Evolutionary conservation across 768 basidiomycete species (phyloP), one percentile per base, ranked within the genome.

Genomic region (Mycena leptocephala): DNA sequence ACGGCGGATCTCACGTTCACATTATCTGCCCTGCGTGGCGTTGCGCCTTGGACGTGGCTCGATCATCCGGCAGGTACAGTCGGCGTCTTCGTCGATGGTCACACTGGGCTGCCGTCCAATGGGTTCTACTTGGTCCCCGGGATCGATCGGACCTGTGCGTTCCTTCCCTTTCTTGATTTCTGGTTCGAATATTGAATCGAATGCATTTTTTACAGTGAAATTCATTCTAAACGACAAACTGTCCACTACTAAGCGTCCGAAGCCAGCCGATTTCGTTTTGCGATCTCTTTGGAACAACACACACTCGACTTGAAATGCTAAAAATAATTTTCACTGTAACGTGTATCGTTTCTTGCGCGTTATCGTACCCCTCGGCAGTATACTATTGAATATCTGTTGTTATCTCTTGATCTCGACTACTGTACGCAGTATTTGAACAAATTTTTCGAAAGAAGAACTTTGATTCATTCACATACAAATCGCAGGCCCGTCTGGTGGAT

Each of bases 11-110:
- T 89, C 65, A 88, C 87, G 0, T 92, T 93, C 79, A 89, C 87
- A 2, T 80, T 92, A 6, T 90, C 90, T 4, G 91, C 91, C 2
- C 81, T 82, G 58, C 88, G 89, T 16, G 92, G 91, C 1, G 91
- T 92, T 5, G 91, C 88, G 0, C 84, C 88, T 0, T 92, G 90
- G 89, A 89, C 91, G 6, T 92, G 91, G 91, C 83, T 93, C 1
- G 92, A 92, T 68, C 91, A 92, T 80, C 91, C 91, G 0, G 83
- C 85, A 0, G 90, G 90, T n/a, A 92, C 90, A 0, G 83, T 92
- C 1, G 92, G 91, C 13, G 83, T 88, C 48, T 92, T 92, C 79
- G 81, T 88, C 41, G 90, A 92, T 72, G 80, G 78, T 26, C 65
- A 74, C 9, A 91, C 87, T 0, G 85, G 85, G 0, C 32, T 83